phyloP scores from a whole-genome alignment of 352 stramenopile genomes.

The Thalassiosira ordinaria region DNA sequence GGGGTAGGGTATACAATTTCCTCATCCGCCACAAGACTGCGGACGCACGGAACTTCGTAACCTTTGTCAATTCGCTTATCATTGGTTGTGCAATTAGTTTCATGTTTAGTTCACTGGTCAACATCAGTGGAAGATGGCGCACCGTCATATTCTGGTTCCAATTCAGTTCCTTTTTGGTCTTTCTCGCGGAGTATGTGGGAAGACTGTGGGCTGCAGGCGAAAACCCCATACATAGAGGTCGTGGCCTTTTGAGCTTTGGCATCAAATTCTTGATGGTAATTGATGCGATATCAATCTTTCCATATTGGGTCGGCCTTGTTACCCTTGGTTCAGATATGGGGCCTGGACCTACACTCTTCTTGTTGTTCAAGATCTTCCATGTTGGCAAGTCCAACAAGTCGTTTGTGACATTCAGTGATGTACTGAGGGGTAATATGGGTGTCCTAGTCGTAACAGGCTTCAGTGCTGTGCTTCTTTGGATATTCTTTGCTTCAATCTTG shows the following conservation, averaged over 20 bases:
- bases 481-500: conserved; percentile 82
- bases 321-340: conserved; percentile 16
- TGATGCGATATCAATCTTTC: conserved; percentile 72
- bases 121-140: conserved; percentile 13
- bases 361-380: conserved; percentile 67
- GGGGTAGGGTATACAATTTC: conserved; percentile 67
- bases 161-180: conserved; percentile 63
- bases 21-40: conserved; percentile 52
- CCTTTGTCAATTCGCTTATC: conserved; percentile 63
- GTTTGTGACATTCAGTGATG: conserved; percentile 85
- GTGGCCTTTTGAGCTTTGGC: conserved; percentile 41
- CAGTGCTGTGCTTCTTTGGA: conserved; percentile 83
- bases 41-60: conserved; percentile 51
- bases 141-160: conserved; percentile 62
- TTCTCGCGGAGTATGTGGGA: conserved; percentile 69
- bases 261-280: conserved; percentile 65
- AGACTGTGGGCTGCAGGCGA: conserved; percentile 54
- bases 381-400: conserved; percentile 85
- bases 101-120: conserved; percentile 65
- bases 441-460: conserved; percentile 86
- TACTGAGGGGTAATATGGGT: conserved; percentile 79
- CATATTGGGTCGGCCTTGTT: conserved; percentile 68
- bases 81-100: conserved; percentile 70
- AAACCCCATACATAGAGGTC: conserved; percentile 70
- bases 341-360: conserved; percentile 2